Evolutionary conservation across 257 asterid species (phyloP).

Genomic region (Ocimum tenuiflorum): DNA sequence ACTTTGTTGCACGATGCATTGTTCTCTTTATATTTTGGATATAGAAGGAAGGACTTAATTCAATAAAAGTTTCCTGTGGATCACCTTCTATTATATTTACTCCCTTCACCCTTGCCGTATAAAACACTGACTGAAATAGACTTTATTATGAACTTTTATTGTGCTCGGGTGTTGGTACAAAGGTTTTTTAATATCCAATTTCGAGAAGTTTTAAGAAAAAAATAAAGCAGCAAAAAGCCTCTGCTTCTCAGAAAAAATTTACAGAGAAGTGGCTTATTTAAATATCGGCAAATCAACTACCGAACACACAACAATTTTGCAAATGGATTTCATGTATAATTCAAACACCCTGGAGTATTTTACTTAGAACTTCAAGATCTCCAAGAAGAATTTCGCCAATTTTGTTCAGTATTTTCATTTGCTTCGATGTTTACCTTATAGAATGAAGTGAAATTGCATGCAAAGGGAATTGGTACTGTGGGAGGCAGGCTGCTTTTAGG

Average conservation of each 20-base stretch:
- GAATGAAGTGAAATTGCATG: constrained; percentile 47
- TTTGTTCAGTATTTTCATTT: neutral
- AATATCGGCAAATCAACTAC: neutral
- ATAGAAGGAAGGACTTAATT: too few species aligned
- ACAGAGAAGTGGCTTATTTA: neutral
- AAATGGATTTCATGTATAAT: neutral
- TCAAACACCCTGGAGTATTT: neutral
- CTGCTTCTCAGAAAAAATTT: neutral
- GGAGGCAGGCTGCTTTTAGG: constrained; percentile 70
- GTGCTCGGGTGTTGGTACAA: neutral
- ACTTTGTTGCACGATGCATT: too few species aligned
- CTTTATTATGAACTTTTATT: neutral
- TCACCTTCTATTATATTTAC: too few species aligned
- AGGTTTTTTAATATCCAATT: neutral
- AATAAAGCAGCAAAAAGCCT: neutral
- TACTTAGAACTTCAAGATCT: neutral
- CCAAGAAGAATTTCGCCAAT: neutral
- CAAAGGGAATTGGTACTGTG: constrained; percentile 75
- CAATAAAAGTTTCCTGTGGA: too few species aligned
- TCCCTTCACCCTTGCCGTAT: too few species aligned
- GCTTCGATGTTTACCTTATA: constrained; percentile 11
- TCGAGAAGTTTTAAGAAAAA: neutral
- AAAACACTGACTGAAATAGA: too few species aligned
- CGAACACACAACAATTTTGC: neutral
- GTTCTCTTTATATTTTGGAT: too few species aligned